A percentile compares a stretch with the other conserved stretches of the same genome.
These are phyloP conservation scores for Leccinum boreale DNA, from an alignment of 768 basidiomycete species.

Conservation along the genomic window DNA sequence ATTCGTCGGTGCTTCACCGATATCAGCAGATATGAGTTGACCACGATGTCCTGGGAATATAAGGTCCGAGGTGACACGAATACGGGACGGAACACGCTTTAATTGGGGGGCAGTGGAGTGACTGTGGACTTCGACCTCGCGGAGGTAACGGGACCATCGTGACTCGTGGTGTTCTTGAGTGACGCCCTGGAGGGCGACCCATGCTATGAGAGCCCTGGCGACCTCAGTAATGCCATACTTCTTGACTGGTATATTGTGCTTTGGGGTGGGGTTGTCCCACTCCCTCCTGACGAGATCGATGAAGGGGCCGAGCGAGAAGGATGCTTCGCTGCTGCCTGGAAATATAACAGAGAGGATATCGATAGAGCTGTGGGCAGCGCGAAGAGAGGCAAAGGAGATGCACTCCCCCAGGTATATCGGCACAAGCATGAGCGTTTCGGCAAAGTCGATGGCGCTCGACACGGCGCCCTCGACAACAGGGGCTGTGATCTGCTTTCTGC, in stretches of 20 bases:
- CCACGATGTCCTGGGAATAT: constrained; percentile 64
- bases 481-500: constrained; percentile 55
- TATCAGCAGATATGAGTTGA: constrained; percentile 78
- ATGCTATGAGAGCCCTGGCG: constrained; percentile 68
- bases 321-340: constrained; percentile 73
- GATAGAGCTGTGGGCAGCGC: constrained; percentile 72
- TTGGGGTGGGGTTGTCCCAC: constrained; percentile 56
- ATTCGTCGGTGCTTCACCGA: constrained; percentile 53
- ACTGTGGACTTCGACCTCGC: constrained; percentile 63
- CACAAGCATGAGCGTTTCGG: constrained; percentile 69
- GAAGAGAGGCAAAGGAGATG: constrained; percentile 69
- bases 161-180: constrained; percentile 80
- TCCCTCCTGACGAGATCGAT: constrained; percentile 77
- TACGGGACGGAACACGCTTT: constrained; percentile 44
- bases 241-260: constrained; percentile 53
- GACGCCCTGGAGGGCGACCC: constrained; percentile 78
- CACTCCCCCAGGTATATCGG: constrained; percentile 76
- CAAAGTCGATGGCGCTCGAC: constrained; percentile 56
- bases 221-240: constrained; percentile 64
- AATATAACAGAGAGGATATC: constrained; percentile 71
- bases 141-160: constrained; percentile 61
- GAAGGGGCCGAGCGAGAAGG: constrained; percentile 78
- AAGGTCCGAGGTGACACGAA: constrained; percentile 71
- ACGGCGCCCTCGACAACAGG: constrained; percentile 58
- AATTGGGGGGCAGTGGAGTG: constrained; percentile 31